Evolutionary conservation across 352 stramenopile species (phyloP), one percentile per base, ranked within the genome.

Genomic region (Paralagenidium karlingii): DNA sequence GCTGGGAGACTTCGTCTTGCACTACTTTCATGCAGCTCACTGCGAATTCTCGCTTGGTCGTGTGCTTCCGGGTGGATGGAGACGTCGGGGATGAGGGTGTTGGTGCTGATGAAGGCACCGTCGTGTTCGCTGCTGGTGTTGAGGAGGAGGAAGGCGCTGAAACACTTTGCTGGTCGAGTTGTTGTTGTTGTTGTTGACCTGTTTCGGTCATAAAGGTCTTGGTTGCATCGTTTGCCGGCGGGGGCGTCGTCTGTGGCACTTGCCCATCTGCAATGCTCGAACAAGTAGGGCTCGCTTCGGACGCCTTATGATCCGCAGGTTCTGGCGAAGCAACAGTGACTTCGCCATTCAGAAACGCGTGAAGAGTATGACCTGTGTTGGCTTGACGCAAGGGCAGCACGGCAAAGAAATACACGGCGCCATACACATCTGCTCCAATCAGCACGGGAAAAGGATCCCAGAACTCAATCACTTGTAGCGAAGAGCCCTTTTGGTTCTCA

Each of bases 361-460:
- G 60, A 6, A 86, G 30, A 10, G 82, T 34, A 19, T 68, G 56
- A 0, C 68, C 73, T 0, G 67, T 65, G 27, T 61, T 57, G 8
- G 49, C 61, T 8, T 73, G 42, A 5, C 60, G 34, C 0, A 75
- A 53, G 15, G 62, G 54, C 43, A 54, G 74, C 3, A 59, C 60
- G 1, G 69, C 57, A 16, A 77, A 83, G 25, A 83, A 73, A 36
- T 79, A 75, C 5, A 83, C 49, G 2, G 47, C 47, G 5, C 73
- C 78, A n/a, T 56, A 44, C 0, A 50, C 48, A 26, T 88, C 73
- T 0, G 59, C 57, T 9, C 38, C 68, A 3, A 85, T 19, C 5
- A 91, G 32, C 15, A 89, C 42, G 2, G 71, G 68, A 40, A 81
- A 87, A 6, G 82, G 63, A 12, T 82, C 66, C 58, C 63, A 79